Evolutionary conservation across 345 rosid species (phyloP).

Genomic region (Populus pruinosa): DNA sequence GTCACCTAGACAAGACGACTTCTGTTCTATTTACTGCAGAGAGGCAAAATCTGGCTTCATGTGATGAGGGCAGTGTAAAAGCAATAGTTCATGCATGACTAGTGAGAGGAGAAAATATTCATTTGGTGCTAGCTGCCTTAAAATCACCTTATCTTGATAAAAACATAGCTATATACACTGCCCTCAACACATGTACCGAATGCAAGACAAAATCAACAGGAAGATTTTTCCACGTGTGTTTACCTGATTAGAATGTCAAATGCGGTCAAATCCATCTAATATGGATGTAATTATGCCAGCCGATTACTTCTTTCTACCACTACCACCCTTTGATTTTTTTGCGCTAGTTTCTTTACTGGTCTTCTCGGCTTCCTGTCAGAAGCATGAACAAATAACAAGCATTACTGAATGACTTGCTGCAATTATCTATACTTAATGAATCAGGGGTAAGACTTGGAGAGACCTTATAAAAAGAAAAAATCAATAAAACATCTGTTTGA

Average conservation of each 20-base stretch:
- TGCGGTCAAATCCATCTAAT: not conserved
- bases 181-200: no score
- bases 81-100: no score
- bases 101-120: no score
- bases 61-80: no score
- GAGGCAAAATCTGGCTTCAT: no score
- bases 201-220: not conserved
- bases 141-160: no score
- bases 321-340: conserved; percentile 62
- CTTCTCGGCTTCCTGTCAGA: conserved; percentile 46
- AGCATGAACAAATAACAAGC: conserved; percentile 12
- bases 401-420: not conserved
- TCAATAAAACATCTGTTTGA: not conserved
- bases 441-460: not conserved
- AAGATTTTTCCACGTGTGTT: no score
- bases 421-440: not conserved
- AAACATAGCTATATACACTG: no score
- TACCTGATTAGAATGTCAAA: not conserved
- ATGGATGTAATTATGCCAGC: not conserved
- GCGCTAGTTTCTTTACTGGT: conserved; percentile 42
- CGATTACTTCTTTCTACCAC: conserved; percentile 65
- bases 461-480: not conserved
- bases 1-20: not conserved
- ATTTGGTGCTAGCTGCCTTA: no score
- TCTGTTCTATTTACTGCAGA: no score